Base-by-base conservation (phyloP, 176 grass and related monocot genomes). In the Hordeum marinum region DNA sequence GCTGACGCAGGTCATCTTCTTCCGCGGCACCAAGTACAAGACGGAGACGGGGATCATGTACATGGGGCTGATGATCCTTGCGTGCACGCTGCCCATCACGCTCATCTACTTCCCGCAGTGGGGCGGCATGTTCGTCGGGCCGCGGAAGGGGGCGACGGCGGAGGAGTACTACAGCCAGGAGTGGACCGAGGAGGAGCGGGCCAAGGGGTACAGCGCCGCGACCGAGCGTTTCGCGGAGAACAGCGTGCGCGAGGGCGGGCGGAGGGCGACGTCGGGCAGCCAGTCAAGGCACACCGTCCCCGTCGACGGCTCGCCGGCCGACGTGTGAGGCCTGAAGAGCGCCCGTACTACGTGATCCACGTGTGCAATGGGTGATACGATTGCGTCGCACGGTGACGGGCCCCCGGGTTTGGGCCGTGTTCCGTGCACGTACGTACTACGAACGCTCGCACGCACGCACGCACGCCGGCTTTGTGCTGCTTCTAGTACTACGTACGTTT, bases 1-100 rank as follows among this genome's bases (percentile, higher is more conserved):
- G 79, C 55, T 98, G 8, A 95, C 93, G 58, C 93, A 98, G 91
- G 43, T 89, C 66, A 98, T 98, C 55, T 98, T 98, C 91, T 98
- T 98, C 91, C 89, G 88, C 41, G 91, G 91, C 0, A 41, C 73
- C 29, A 91, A 72, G 67, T 98, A 98, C 85, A 77, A 54, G 57
- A 98, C 93, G 29, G 85, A 98, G 83, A 92, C 87, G 6, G 95
- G 95, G 77, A 98, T 98, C 83, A 84, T 74, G 64, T 93, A 91
- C 91, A 98, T 98, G 93, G 95, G 95, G 21, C 29, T 95, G 71
- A 98, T 98, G 95, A 98, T 93, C 76, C 86, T 98, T 70, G 86
- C 84, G 2, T 98, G 95, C 87, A 92, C 93, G 63, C 91, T 95
- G 46, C 93, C 89, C 11, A 27, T 92, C 81, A 17, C 27, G 20